Evolutionary conservation across 257 asterid species (phyloP).

Genomic region (Gynochthodes officinalis): DNA sequence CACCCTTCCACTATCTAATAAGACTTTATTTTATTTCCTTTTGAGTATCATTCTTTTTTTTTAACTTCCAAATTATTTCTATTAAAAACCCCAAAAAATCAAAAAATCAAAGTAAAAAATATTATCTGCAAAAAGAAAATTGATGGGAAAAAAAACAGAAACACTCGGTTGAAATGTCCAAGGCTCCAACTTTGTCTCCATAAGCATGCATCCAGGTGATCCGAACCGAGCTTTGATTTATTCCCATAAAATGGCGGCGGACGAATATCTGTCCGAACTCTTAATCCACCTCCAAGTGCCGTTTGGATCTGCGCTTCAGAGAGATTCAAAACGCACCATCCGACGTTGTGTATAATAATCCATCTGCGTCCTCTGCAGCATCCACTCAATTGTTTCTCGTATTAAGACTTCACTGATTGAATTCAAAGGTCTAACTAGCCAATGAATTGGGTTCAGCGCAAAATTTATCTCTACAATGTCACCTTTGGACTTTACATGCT

Average conservation of each 20-base stretch:
- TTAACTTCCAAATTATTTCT: too few species aligned
- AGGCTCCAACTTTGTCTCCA: not conserved
- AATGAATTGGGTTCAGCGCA: conserved; percentile 78
- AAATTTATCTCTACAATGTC: conserved; percentile 73
- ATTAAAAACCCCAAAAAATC: too few species aligned
- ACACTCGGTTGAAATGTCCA: too few species aligned
- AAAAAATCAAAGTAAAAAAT: too few species aligned
- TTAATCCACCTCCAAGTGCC: too few species aligned
- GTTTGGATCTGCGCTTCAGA: not conserved
- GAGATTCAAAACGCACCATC: not conserved
- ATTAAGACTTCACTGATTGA: not conserved
- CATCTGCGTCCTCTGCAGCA: not conserved
- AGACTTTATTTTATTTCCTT: too few species aligned
- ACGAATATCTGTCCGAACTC: not conserved
- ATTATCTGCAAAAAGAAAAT: too few species aligned
- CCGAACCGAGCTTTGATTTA: not conserved
- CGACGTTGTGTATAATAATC: not conserved
- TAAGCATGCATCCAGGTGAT: not conserved
- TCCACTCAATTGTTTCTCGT: too few species aligned
- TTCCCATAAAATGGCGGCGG: conserved; percentile 6
- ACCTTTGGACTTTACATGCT: conserved; percentile 82
- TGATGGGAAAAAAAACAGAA: too few species aligned
- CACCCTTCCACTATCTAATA: too few species aligned
- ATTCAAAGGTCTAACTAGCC: not conserved
- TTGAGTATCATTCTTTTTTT: too few species aligned